A percentile compares a stretch with the other conserved stretches of the same genome.
Conservation (phyloP, 2,329 filamentous ascomycete species). For the Pyricularia sp. region DNA sequence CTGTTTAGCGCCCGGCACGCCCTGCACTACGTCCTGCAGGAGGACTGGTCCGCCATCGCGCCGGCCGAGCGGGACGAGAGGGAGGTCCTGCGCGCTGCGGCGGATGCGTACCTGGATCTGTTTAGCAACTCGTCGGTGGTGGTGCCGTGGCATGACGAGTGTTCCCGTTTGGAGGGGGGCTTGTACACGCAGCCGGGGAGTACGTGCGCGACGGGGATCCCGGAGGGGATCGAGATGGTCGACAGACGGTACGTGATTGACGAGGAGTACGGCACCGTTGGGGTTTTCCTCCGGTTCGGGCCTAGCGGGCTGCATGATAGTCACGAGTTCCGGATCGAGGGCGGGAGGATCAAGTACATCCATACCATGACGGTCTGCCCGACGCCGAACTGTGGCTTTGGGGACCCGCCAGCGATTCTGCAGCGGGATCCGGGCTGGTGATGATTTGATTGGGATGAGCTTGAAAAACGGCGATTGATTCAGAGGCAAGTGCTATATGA, state of each 20-base stretch:
- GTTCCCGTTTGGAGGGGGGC: conserved; percentile 19
- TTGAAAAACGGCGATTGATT: background rate
- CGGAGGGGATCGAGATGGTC: conserved; percentile 11
- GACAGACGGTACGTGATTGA: conserved; percentile 19
- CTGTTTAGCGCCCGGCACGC: conserved; percentile 25
- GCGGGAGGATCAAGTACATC: conserved; percentile 21
- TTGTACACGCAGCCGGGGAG: conserved; percentile 16
- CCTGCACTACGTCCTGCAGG: conserved; percentile 20
- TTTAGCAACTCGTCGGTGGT: conserved; percentile 20
- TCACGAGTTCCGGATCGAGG: conserved; percentile 24
- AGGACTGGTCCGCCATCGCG: conserved; percentile 18
- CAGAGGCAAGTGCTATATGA: background rate
- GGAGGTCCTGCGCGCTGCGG: conserved; percentile 18
- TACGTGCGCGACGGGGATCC: conserved; percentile 15
- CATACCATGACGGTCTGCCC: conserved; percentile 21
- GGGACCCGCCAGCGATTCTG: conserved; percentile 1
- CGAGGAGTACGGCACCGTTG: conserved; percentile 15
- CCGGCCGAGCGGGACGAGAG: conserved; percentile 16
- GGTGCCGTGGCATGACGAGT: conserved; percentile 27
- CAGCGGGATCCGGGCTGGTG: conserved; percentile 4
- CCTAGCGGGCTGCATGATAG: conserved; percentile 18
- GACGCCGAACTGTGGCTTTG: conserved; percentile 5
- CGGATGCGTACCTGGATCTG: conserved; percentile 27
- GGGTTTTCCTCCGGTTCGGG: conserved; percentile 21
- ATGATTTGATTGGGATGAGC: background rate